These are phyloP conservation scores for Atkinsonella texensis DNA, from an alignment of 2,329 filamentous ascomycete genomes.

Conservation along the genomic window DNA sequence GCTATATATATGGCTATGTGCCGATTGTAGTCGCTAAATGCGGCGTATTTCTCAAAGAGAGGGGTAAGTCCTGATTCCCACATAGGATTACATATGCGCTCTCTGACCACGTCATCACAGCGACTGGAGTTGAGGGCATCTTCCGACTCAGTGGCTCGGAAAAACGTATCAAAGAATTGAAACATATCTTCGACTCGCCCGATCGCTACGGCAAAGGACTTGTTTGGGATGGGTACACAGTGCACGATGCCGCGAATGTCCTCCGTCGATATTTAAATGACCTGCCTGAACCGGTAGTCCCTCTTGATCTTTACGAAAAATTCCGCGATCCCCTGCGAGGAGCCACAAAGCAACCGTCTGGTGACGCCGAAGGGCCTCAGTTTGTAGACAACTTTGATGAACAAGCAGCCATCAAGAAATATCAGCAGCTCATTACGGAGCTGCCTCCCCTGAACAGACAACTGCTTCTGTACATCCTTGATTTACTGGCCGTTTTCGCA, in stretches of 20 bases:
- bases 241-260: slow-evolving; percentile 96
- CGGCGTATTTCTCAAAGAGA: slow-evolving; percentile 93
- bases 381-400: slow-evolving; percentile 53
- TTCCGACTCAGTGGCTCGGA: slow-evolving; percentile 93
- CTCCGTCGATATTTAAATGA: slow-evolving; percentile 92
- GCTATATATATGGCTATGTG: slow-evolving; percentile 97
- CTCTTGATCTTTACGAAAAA: slow-evolving; percentile 79
- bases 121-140: slow-evolving; percentile 89
- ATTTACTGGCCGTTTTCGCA: slow-evolving; percentile 90
- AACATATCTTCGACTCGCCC: slow-evolving; percentile 83
- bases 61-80: slow-evolving; percentile 45
- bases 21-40: slow-evolving; percentile 98
- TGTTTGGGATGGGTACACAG: slow-evolving; percentile 94
- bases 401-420: slow-evolving; percentile 63
- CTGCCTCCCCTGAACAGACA: slow-evolving; percentile 88
- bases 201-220: slow-evolving; percentile 93
- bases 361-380: slow-evolving; percentile 56
- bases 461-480: slow-evolving; percentile 86
- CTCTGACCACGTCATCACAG: slow-evolving; percentile 34
- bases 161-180: slow-evolving; percentile 95
- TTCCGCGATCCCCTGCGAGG: slow-evolving; percentile 75
- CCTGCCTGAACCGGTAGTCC: slow-evolving; percentile 91
- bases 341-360: slow-evolving; percentile 60
- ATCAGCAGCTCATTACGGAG: slow-evolving; percentile 85
- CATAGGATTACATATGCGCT: neutral